Evolutionary conservation across 2,329 filamentous ascomycete species (phyloP).

Genomic region (Madurella fahalii): DNA sequence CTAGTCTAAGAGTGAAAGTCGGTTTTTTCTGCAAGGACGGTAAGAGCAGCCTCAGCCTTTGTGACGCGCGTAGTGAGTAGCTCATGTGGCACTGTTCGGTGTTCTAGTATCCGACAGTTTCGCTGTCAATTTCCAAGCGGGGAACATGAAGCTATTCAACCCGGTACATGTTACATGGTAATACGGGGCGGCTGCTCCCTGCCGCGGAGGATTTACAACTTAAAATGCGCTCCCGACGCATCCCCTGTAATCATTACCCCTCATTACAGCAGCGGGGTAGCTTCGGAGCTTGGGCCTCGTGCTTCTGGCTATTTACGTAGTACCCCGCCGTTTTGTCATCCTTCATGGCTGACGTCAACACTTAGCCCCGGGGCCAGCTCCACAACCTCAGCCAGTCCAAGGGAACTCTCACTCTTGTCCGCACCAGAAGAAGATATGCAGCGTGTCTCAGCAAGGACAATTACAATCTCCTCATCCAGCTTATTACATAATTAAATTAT

Average conservation of each 20-base stretch:
- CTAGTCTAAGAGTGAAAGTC: not conserved
- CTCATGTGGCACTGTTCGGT: conserved; percentile 15
- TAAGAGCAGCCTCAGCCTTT: conserved; percentile 15
- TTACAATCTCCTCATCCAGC: no score
- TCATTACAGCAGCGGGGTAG: conserved; percentile 7
- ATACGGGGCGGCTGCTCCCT: not conserved
- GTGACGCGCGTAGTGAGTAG: conserved; percentile 16
- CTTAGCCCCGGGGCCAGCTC: not conserved
- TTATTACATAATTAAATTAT: no score
- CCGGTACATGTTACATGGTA: not conserved
- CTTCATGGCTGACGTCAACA: conserved; percentile 1
- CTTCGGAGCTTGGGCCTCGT: conserved; percentile 3
- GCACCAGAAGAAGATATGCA: no score
- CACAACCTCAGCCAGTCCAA: not conserved
- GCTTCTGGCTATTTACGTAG: not conserved
- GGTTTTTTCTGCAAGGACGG: conserved; percentile 10
- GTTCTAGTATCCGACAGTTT: no score
- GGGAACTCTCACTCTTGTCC: no score
- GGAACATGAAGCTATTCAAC: conserved; percentile 7
- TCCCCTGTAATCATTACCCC: not conserved
- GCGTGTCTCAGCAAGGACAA: no score
- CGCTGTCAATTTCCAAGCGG: not conserved
- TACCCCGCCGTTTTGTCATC: not conserved
- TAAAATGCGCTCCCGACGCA: not conserved
- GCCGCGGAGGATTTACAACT: no score